Evolutionary conservation across 257 asterid species (phyloP), one percentile per base, ranked within the genome.

Genomic region (Parsonsia alboflavescens): DNA sequence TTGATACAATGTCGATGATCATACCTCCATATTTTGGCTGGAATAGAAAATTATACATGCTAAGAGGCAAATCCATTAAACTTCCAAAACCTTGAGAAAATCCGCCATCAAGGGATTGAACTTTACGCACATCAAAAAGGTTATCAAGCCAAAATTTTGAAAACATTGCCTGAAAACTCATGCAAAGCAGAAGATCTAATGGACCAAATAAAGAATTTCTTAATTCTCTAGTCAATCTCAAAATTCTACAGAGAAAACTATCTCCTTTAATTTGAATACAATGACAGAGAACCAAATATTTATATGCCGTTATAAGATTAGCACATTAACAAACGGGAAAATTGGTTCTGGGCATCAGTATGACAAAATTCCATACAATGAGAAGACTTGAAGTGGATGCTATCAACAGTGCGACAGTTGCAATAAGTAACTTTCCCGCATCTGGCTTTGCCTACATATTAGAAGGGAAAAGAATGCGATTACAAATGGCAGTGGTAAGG

Each of bases 21-120:
- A 28, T 73, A 33, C 89, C 89, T 67, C 89, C 89, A 68, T 73
- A 86, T 68, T 83, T 86, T 44, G 86, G 88, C 88, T 83, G 85
- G 62, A 72, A 42, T 30, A 72, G 62, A 64, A 74, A 74, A 57
- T 50, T n/a, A 28, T 12, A 68, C 24, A 24, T 5, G 15, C 62
- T 68, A 22, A 76, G 50, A 68, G 74, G 65, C 30, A 59, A 76
- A 28, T 36, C 44, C 19, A 52, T 26, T 8, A 28, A 54, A 53
- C 10, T 54, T 46, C 21, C 2, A 10, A 66, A 63, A 49, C 7
- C 17, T 52, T 17, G 12, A 36, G 19, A 72, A 42, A 63, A n/a
- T 65, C 45, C 57, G 0, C 24, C 4, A 44, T 0, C 59, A 69
- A 49, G 73, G 28, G 26, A 69, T 11, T 19, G 61, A 44, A 17